Evolutionary conservation across 2,329 filamentous ascomycete genomes (phyloP).

Genomic region (Phialophora tarda): DNA sequence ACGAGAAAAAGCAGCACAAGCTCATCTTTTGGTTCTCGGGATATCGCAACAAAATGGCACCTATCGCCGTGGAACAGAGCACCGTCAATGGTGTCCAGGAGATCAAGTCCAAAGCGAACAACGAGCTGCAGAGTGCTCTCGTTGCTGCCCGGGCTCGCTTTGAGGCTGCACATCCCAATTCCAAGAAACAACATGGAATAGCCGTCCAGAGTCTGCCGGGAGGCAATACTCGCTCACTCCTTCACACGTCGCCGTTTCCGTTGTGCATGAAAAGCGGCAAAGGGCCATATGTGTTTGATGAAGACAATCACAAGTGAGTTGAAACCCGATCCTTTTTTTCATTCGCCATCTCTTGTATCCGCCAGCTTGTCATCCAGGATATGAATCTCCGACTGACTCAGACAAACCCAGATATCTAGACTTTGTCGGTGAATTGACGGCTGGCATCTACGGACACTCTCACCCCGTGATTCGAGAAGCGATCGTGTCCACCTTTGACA

Average conservation of each 20-base stretch:
- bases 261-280: slow-evolving; percentile 41
- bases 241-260: slow-evolving; percentile 44
- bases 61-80: no score
- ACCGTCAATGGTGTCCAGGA: no score
- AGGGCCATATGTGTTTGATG: slow-evolving; percentile 41
- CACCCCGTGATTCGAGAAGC: slow-evolving; percentile 59
- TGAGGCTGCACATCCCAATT: neutral
- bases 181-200: slow-evolving; percentile 23
- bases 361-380: no score
- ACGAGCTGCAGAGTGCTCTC: no score
- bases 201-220: slow-evolving; percentile 35
- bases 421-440: slow-evolving; percentile 66
- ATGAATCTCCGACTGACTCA: no score
- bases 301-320: slow-evolving; percentile 37
- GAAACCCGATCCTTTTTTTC: no score
- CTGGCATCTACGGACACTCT: slow-evolving; percentile 70
- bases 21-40: no score
- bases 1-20: no score
- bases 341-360: no score
- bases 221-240: slow-evolving; percentile 43
- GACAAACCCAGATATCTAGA: slow-evolving; percentile 56
- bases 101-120: no score
- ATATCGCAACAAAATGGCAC: no score
- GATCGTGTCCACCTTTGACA: slow-evolving; percentile 52
- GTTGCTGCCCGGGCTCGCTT: no score